Percentiles rank a stretch among this genome's conserved stretches.
Conservation (phyloP, 768 basidiomycete species). For the Trametes cinnabarina region DNA sequence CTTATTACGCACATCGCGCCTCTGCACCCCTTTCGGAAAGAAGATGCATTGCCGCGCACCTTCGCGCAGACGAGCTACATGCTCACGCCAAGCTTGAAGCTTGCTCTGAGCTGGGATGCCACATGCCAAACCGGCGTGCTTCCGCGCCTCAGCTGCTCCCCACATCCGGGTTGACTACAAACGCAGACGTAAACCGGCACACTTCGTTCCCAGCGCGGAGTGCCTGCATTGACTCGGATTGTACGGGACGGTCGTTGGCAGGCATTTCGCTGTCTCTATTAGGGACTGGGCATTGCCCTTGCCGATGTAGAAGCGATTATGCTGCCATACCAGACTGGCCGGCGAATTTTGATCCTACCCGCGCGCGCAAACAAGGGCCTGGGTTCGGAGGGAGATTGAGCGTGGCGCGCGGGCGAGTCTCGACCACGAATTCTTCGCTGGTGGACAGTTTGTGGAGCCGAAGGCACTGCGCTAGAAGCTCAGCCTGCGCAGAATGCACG, state of each 20-base stretch:
- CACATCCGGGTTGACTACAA: not conserved
- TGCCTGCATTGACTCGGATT: not conserved
- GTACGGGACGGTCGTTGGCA: not conserved
- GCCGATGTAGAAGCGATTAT: too few relatives aligned
- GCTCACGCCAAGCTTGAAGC: not conserved
- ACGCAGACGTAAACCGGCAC: conserved; percentile 6
- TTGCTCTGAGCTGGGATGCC: conserved; percentile 2
- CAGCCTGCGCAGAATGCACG: not conserved
- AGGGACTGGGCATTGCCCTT: not conserved
- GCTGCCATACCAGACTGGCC: too few relatives aligned
- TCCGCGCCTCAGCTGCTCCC: not conserved
- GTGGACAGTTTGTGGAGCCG: not conserved
- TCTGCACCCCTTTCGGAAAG: too few relatives aligned
- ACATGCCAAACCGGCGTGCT: conserved; percentile 1
- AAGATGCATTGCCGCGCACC: too few relatives aligned
- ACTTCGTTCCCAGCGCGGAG: conserved; percentile 10
- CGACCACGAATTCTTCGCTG: conserved; percentile 4
- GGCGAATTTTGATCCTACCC: not conserved
- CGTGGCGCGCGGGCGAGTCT: not conserved
- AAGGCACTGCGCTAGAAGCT: not conserved
- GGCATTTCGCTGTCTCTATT: conserved; percentile 2
- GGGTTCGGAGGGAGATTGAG: not conserved
- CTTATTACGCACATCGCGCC: too few relatives aligned
- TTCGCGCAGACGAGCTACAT: not conserved
- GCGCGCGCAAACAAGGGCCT: not conserved